phyloP scores from a whole-genome alignment of 345 rosid species.

The Salix purpurea region DNA sequence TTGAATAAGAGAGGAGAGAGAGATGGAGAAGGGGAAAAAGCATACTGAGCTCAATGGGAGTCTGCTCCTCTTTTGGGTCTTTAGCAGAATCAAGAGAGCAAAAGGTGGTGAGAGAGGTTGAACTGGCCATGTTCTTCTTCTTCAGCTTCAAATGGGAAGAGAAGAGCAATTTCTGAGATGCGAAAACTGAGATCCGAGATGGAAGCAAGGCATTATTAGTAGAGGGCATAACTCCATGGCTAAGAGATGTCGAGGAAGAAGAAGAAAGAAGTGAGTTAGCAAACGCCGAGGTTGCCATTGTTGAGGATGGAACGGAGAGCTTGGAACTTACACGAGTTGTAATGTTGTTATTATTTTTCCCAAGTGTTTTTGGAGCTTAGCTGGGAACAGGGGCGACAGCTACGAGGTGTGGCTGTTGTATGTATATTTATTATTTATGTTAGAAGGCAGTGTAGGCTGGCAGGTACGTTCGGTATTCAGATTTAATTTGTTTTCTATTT shows the following conservation, averaged over 20 bases:
- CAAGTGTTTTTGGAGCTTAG: not conserved
- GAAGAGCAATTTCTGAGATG: not conserved
- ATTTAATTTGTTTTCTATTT: too few relatives aligned
- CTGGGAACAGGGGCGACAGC: not conserved
- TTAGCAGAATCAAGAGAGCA: slow-evolving; percentile 35
- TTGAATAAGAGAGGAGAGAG: not conserved
- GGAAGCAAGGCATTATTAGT: slow-evolving; percentile 5
- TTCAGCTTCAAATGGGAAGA: slow-evolving; percentile 4
- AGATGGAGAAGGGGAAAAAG: not conserved
- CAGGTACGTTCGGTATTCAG: too few relatives aligned
- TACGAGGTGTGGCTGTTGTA: not conserved
- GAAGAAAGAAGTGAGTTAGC: slow-evolving; percentile 21
- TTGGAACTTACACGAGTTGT: not conserved
- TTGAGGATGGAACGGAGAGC: not conserved
- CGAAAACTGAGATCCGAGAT: slow-evolving; percentile 13
- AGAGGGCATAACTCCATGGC: not conserved
- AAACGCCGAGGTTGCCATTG: slow-evolving; percentile 7
- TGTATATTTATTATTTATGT: too few relatives aligned
- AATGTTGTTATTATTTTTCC: not conserved
- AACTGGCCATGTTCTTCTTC: not conserved
- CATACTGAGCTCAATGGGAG: slow-evolving; percentile 51
- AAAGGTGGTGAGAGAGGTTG: slow-evolving; percentile 17
- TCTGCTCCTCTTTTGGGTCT: slow-evolving; percentile 25
- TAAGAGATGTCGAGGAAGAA: not conserved
- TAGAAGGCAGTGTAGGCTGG: too few relatives aligned